Evolutionary conservation across 352 stramenopile species (phyloP).

Genomic region (Globisporangium canariense): DNA sequence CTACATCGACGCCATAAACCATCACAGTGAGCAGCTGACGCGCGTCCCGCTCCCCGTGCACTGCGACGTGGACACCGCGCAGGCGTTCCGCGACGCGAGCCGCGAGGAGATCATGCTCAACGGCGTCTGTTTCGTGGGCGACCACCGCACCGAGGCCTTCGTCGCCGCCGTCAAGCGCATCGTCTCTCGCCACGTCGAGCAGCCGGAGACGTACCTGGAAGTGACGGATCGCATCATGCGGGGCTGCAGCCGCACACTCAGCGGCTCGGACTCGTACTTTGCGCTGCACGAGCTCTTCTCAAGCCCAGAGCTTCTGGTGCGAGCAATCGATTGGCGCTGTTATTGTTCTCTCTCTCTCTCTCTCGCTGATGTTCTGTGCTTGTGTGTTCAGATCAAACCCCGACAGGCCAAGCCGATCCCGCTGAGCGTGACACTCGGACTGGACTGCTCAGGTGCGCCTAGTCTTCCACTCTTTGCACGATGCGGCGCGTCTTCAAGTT

Average conservation of each 20-base stretch:
- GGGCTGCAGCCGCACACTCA: slow-evolving; percentile 70
- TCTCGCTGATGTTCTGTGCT: not conserved
- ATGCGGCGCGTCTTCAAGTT: not conserved
- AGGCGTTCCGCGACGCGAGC: slow-evolving; percentile 66
- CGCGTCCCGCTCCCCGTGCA: slow-evolving; percentile 46
- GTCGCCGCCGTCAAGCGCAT: slow-evolving; percentile 75
- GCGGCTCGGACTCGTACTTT: slow-evolving; percentile 75
- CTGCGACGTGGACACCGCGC: slow-evolving; percentile 66
- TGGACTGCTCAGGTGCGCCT: slow-evolving; percentile 39
- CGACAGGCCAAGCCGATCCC: slow-evolving; percentile 34
- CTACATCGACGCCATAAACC: slow-evolving; percentile 44
- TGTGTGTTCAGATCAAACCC: slow-evolving; percentile 53
- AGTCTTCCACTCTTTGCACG: not conserved
- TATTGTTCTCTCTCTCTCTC: not conserved
- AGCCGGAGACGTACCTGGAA: slow-evolving; percentile 40
- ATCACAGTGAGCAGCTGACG: slow-evolving; percentile 28
- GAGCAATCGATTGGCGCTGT: not conserved
- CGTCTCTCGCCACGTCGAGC: slow-evolving; percentile 39
- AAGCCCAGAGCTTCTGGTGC: slow-evolving; percentile 46
- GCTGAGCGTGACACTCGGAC: slow-evolving; percentile 59
- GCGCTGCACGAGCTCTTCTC: slow-evolving; percentile 68
- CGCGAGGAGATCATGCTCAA: slow-evolving; percentile 74
- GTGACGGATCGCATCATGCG: slow-evolving; percentile 68
- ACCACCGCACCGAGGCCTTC: slow-evolving; percentile 69
- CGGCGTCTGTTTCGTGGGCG: slow-evolving; percentile 68